A percentile compares a stretch with the other conserved stretches of the same genome.
phyloP scores from a whole-genome alignment of 768 basidiomycete species.

The Suillus fuscotomentosus region DNA sequence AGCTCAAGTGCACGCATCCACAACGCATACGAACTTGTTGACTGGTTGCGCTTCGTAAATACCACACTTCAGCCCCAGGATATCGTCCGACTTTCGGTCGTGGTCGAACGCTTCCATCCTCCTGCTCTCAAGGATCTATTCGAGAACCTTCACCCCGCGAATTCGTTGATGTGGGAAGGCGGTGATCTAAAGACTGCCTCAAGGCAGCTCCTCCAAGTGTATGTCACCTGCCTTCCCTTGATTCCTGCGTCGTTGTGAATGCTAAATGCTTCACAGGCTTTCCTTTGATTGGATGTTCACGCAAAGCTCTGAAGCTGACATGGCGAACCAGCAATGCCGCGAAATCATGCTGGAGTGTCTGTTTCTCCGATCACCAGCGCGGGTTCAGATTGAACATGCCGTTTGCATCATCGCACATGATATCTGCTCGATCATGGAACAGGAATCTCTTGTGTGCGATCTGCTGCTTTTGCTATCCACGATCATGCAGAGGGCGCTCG shows the following conservation, averaged over 20 bases:
- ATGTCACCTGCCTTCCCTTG: background rate
- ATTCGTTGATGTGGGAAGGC: conserved; percentile 40
- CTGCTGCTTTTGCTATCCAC: conserved; percentile 40
- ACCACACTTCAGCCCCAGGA: conserved; percentile 33
- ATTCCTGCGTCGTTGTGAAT: background rate
- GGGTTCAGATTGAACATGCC: conserved; percentile 34
- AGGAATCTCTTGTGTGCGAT: conserved; percentile 23
- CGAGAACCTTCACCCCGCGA: conserved; percentile 42
- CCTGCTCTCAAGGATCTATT: conserved; percentile 43
- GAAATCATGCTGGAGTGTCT: conserved; percentile 36
- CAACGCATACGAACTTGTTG: conserved; percentile 58
- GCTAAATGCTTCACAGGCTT: conserved; percentile 12
- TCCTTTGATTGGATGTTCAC: conserved; percentile 49
- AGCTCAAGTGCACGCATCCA: conserved; percentile 31
- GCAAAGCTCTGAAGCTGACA: conserved; percentile 22
- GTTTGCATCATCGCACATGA: conserved; percentile 39
- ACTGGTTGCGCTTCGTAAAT: conserved; percentile 55
- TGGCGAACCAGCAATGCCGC: conserved; percentile 23
- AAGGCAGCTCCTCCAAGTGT: background rate
- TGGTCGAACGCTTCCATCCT: conserved; percentile 41
- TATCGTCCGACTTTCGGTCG: conserved; percentile 37
- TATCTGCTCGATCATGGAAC: conserved; percentile 20
- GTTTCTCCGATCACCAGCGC: conserved; percentile 21
- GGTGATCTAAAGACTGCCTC: background rate
- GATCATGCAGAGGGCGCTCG: conserved; percentile 31